Conservation (phyloP, 257 asterid species). For the Rauvolfia tetraphylla region DNA sequence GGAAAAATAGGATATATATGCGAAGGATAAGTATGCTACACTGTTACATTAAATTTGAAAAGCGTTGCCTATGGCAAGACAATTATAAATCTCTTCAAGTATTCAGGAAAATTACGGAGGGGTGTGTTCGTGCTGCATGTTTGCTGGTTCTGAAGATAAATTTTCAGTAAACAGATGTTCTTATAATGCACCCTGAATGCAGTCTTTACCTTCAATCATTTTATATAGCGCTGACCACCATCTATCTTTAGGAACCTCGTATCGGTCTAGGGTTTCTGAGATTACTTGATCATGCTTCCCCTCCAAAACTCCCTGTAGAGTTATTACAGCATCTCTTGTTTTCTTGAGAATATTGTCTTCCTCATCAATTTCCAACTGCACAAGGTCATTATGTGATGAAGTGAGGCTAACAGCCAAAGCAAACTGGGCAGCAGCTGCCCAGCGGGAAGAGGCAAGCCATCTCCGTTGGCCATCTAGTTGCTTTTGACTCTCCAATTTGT, state of each 20-base stretch:
- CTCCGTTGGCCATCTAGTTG: slow-evolving; percentile 65
- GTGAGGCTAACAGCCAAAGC: slow-evolving; percentile 84
- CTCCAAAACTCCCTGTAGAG: slow-evolving; percentile 82
- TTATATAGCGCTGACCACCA: slow-evolving; percentile 95
- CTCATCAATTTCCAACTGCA: slow-evolving; percentile 58
- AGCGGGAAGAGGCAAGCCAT: slow-evolving; percentile 90
- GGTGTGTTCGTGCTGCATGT: background rate
- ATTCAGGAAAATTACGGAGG: background rate
- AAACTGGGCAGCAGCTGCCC: slow-evolving; percentile 94
- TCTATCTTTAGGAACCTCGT: slow-evolving; percentile 66
- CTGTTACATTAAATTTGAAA: background rate
- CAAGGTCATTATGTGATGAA: slow-evolving; percentile 78
- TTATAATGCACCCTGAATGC: background rate
- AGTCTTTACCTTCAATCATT: slow-evolving; percentile 71
- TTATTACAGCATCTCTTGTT: slow-evolving; percentile 85
- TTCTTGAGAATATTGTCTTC: slow-evolving; percentile 60
- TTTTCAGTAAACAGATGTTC: background rate
- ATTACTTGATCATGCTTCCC: slow-evolving; percentile 79
- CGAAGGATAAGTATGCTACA: background rate
- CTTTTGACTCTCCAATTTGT: slow-evolving; percentile 33
- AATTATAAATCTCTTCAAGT: background rate
- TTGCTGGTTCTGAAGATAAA: background rate
- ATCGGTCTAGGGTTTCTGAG: slow-evolving; percentile 63
- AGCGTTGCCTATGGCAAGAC: background rate
- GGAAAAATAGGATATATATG: slow-evolving; percentile 8